Conservation (phyloP, 116 monocot genomes). For the Phalaenopsis hybrid region DNA sequence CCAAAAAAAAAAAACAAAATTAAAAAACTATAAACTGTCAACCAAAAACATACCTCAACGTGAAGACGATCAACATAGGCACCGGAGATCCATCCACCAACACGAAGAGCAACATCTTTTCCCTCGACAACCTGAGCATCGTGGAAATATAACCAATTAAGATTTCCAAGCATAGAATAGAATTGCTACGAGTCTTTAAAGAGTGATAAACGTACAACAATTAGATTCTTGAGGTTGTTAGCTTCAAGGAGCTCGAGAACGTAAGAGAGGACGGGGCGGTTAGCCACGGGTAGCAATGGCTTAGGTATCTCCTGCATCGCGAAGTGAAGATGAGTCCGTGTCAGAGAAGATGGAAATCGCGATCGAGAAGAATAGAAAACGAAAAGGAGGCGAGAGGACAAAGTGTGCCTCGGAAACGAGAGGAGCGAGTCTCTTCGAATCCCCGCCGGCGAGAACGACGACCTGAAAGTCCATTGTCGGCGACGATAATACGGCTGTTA, state of each 20-base stretch:
- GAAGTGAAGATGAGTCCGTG: not conserved
- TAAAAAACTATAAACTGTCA: not conserved
- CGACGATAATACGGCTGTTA: not conserved
- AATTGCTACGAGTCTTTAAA: not conserved
- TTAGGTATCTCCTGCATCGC: conserved; percentile 75
- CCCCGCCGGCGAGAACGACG: conserved; percentile 90
- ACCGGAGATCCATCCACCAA: conserved; percentile 81
- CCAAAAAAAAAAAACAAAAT: not conserved
- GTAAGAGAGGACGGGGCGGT: conserved; percentile 94
- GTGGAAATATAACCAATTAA: conserved; percentile 6
- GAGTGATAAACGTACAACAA: conserved; percentile 46
- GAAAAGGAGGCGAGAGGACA: not conserved
- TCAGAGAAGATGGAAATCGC: not conserved
- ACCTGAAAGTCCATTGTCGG: conserved; percentile 90
- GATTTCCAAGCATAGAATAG: not conserved
- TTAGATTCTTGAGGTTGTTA: conserved; percentile 79
- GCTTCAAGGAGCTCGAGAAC: conserved; percentile 93
- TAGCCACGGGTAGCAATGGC: conserved; percentile 88
- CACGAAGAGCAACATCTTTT: conserved; percentile 47
- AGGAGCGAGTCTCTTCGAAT: conserved; percentile 60
- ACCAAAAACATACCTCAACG: conserved; percentile 47
- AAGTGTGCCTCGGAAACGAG: conserved; percentile 67
- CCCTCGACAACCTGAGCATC: conserved; percentile 73
- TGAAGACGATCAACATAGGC: conserved; percentile 84
- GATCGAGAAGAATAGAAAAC: not conserved